A percentile compares a stretch with the other conserved stretches of the same genome.
These are phyloP conservation scores for Globisporangium canariense DNA, from an alignment of 352 stramenopile species.

Conservation along the genomic window DNA sequence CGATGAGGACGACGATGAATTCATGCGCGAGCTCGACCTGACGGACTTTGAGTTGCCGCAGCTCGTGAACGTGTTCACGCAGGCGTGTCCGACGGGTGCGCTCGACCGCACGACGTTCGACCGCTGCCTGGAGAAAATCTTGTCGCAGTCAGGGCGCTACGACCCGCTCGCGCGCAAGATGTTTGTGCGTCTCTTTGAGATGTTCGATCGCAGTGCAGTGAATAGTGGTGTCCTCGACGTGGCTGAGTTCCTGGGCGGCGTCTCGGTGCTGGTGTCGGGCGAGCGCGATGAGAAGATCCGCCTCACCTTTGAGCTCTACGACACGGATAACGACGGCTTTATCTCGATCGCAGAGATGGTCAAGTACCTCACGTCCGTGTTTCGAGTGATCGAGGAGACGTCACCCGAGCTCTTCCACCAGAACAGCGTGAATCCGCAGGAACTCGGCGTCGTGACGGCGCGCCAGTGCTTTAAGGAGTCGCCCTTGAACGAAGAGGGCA, in stretches of 20 bases:
- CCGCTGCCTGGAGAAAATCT: conserved; percentile 73
- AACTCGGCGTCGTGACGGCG: conserved; percentile 66
- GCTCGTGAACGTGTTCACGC: conserved; percentile 80
- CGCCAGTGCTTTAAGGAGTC: conserved; percentile 78
- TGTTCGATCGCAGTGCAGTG: conserved; percentile 54
- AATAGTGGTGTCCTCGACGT: conserved; percentile 67
- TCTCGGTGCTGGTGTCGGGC: conserved; percentile 80
- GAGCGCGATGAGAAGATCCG: conserved; percentile 84
- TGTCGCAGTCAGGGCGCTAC: conserved; percentile 78
- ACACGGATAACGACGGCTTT: conserved; percentile 78
- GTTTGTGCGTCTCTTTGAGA: conserved; percentile 75
- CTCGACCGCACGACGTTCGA: conserved; percentile 71
- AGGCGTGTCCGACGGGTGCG: conserved; percentile 67
- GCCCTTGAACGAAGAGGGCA: conserved; percentile 50
- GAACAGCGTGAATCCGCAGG: conserved; percentile 59
- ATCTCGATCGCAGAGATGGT: conserved; percentile 85
- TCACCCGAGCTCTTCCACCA: conserved; percentile 69
- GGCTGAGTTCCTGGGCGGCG: conserved; percentile 71
- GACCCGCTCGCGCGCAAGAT: conserved; percentile 65
- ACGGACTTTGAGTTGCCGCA: conserved; percentile 82
- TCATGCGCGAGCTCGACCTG: conserved; percentile 61
- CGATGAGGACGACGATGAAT: conserved; percentile 33
- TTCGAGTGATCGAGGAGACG: conserved; percentile 70
- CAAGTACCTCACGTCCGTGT: conserved; percentile 84
- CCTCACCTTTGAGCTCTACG: conserved; percentile 85